Evolutionary conservation across 169 alveolate species (phyloP).

Genomic region (Plasmodium malariae): DNA sequence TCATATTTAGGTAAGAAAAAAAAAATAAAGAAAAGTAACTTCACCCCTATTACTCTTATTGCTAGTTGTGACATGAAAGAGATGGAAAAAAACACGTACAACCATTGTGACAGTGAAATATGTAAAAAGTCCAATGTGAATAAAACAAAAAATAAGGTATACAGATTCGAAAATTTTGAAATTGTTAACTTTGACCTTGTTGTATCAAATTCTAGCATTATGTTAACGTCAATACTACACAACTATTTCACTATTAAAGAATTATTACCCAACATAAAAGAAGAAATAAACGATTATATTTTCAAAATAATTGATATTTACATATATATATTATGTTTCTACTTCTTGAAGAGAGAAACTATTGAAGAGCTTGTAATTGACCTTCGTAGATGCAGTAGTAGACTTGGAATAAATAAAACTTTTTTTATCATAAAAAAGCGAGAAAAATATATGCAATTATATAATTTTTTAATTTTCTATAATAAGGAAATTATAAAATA

Average conservation of each 20-base stretch:
- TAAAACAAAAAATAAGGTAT: constrained; percentile 11
- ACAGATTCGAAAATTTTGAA: constrained; percentile 6
- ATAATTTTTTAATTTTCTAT: constrained; percentile 28
- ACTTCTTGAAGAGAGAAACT: constrained; percentile 44
- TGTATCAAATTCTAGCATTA: constrained; percentile 41
- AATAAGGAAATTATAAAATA: constrained; percentile 48
- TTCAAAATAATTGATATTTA: constrained; percentile 64
- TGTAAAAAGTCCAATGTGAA: background rate
- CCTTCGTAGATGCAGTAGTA: constrained; percentile 14
- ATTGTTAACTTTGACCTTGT: constrained; percentile 66
- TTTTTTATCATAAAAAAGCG: constrained; percentile 64
- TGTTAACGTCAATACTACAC: constrained; percentile 31
- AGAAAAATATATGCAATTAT: constrained; percentile 49
- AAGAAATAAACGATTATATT: constrained; percentile 50
- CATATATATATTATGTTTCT: constrained; percentile 56
- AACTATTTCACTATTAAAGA: constrained; percentile 35
- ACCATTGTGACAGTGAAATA: background rate
- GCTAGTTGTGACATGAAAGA: background rate
- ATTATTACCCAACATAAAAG: constrained; percentile 44
- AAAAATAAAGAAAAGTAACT: background rate
- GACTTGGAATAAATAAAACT: constrained; percentile 39
- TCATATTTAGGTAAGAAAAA: background rate
- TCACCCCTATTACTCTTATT: constrained; percentile 1
- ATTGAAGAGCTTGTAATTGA: constrained; percentile 58
- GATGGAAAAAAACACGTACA: background rate